Evolutionary conservation across 371 early-diverging fungal species (phyloP).

Genomic region (Apophysomyces sp.): DNA sequence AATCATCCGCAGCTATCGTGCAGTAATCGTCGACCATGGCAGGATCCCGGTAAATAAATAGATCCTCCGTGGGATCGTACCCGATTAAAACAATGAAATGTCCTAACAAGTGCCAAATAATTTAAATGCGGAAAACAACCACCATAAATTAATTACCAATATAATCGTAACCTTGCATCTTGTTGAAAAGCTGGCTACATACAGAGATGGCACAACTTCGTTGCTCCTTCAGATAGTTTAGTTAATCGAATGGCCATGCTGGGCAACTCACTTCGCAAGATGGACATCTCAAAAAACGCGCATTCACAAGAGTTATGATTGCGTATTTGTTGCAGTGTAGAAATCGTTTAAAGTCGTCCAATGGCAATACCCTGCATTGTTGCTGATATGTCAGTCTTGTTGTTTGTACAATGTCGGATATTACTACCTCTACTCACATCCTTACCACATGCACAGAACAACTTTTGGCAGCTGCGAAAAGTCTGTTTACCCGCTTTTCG

Average conservation of each 20-base stretch:
- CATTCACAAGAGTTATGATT: conserved; percentile 71
- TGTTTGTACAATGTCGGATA: neutral
- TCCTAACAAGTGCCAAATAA: too few species aligned
- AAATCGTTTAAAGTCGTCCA: conserved; percentile 80
- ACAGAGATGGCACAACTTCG: conserved; percentile 30
- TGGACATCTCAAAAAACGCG: conserved; percentile 56
- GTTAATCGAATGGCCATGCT: neutral
- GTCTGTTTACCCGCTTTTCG: conserved; percentile 62
- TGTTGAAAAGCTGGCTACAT: conserved; percentile 34
- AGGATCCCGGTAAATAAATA: conserved; percentile 71
- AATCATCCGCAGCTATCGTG: conserved; percentile 46
- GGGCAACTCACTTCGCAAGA: conserved; percentile 41
- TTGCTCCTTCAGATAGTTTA: conserved; percentile 24
- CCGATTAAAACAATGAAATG: conserved; percentile 70
- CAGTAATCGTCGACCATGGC: conserved; percentile 61
- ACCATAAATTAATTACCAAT: conserved; percentile 27
- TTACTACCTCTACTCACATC: conserved; percentile 34
- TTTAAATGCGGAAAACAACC: neutral
- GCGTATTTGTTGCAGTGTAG: conserved; percentile 67
- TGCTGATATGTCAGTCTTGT: neutral
- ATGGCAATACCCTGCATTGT: conserved; percentile 54
- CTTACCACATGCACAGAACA: conserved; percentile 66
- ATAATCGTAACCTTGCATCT: conserved; percentile 49
- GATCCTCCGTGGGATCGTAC: conserved; percentile 61
- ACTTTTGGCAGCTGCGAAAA: conserved; percentile 71